phyloP scores from a whole-genome alignment of 768 basidiomycete species.

The Pleurotus eryngii region DNA sequence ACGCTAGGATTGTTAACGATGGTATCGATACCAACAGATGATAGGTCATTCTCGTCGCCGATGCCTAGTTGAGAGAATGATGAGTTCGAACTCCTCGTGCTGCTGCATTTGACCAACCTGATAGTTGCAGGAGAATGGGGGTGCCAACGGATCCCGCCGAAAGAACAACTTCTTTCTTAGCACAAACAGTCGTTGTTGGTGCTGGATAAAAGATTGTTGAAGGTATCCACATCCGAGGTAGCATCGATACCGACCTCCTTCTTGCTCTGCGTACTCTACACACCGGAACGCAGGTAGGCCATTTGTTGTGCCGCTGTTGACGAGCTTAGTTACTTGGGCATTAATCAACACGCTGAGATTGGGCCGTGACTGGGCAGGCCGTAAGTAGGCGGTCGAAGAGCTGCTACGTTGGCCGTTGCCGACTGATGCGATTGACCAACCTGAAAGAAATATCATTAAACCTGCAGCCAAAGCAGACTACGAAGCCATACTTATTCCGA shows the following conservation, averaged over 20 bases:
- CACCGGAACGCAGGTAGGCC: constrained; percentile 16
- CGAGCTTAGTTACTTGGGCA: constrained; percentile 27
- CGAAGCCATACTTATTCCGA: constrained; percentile 14
- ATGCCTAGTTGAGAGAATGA: not conserved
- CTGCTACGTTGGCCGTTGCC: constrained; percentile 31
- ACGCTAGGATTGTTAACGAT: constrained; percentile 12
- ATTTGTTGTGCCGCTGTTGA: constrained; percentile 12
- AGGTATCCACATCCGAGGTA: not conserved
- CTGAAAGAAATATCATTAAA: constrained; percentile 6
- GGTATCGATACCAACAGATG: constrained; percentile 14
- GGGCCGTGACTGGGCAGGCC: constrained; percentile 20
- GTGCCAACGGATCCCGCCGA: constrained; percentile 4
- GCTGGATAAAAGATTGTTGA: not conserved
- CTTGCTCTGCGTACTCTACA: constrained; percentile 14
- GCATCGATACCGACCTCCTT: not conserved
- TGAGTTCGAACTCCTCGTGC: not conserved
- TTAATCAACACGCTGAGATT: constrained; percentile 35
- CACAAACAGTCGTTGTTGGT: not conserved
- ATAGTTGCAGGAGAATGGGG: not conserved
- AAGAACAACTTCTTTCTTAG: not conserved
- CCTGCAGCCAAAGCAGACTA: too few species aligned
- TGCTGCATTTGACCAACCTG: not conserved
- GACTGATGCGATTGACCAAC: constrained; percentile 30
- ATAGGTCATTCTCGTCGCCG: not conserved
- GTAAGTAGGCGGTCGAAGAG: constrained; percentile 34